Conservation (phyloP, 2,329 filamentous ascomycete species). For the Trichoderma asperellum region DNA sequence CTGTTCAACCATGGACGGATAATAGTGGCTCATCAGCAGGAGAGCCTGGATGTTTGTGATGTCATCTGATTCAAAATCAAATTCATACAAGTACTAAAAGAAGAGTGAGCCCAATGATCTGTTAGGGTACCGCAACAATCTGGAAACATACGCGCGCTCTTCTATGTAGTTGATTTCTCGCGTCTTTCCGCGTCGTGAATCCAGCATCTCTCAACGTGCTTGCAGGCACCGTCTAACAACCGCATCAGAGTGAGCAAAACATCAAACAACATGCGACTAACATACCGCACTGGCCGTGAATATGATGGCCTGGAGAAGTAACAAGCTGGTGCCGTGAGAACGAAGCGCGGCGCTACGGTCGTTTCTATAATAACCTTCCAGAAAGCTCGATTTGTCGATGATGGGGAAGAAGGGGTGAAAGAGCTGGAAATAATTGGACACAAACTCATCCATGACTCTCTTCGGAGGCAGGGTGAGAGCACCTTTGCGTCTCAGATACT, state of each 20-base stretch:
- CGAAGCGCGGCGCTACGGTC: conserved; percentile 4
- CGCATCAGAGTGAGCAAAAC: background rate
- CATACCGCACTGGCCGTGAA: conserved; percentile 27
- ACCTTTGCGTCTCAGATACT: conserved; percentile 32
- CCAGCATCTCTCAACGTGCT: conserved; percentile 11
- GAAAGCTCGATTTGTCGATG: conserved; percentile 30
- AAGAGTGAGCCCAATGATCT: background rate
- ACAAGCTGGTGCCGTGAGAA: conserved; percentile 1
- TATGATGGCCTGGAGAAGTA: conserved; percentile 21
- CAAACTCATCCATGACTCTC: conserved; percentile 30
- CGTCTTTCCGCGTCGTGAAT: conserved; percentile 29
- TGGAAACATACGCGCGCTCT: conserved; percentile 25
- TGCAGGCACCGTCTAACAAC: conserved; percentile 12
- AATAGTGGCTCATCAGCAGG: conserved; percentile 33
- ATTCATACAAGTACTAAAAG: conserved; percentile 30
- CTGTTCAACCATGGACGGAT: conserved; percentile 33
- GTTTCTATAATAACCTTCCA: conserved; percentile 24
- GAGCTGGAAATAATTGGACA: conserved; percentile 31
- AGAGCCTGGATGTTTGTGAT: conserved; percentile 31
- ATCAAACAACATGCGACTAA: background rate
- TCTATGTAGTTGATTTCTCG: conserved; percentile 28
- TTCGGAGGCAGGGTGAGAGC: conserved; percentile 29
- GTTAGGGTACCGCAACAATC: background rate
- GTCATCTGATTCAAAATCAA: conserved; percentile 32
- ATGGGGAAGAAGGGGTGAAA: conserved; percentile 34